These are phyloP conservation scores for Huntiella abstrusa DNA, from an alignment of 2,329 filamentous ascomycete genomes.

Conservation along the genomic window DNA sequence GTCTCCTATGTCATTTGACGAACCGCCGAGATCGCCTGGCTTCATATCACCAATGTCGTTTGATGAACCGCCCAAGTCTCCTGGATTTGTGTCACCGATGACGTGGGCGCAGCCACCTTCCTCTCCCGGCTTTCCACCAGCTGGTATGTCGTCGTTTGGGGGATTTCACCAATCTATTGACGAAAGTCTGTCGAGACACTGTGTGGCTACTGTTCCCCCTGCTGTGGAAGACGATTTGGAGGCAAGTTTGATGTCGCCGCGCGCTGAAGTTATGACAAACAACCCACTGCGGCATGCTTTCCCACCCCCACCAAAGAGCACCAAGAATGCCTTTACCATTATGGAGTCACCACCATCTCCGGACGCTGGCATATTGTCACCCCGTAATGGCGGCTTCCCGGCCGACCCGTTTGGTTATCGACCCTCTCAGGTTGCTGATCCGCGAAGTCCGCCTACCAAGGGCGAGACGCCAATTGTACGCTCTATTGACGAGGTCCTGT, in stretches of 20 bases:
- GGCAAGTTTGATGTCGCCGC: slow-evolving; percentile 48
- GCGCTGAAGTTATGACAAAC: slow-evolving; percentile 52
- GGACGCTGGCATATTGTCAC: slow-evolving; percentile 34
- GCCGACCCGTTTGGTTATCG: slow-evolving; percentile 30
- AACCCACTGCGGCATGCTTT: slow-evolving; percentile 36
- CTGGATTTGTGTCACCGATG: slow-evolving; percentile 6
- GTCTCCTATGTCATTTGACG: too few relatives aligned
- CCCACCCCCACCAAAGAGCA: neutral
- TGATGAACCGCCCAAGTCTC: too few relatives aligned
- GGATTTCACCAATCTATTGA: slow-evolving; percentile 3
- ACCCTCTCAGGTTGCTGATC: slow-evolving; percentile 38
- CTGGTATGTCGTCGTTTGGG: neutral
- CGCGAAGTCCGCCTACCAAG: slow-evolving; percentile 54
- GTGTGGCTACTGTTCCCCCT: slow-evolving; percentile 16
- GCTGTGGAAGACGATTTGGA: slow-evolving; percentile 15
- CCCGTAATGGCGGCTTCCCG: slow-evolving; percentile 31
- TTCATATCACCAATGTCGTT: too few relatives aligned
- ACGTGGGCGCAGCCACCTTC: slow-evolving; percentile 22
- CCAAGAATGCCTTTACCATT: slow-evolving; percentile 30
- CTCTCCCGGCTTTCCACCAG: slow-evolving; percentile 23
- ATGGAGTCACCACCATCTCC: slow-evolving; percentile 33
- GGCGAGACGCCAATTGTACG: slow-evolving; percentile 58
- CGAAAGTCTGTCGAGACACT: neutral
- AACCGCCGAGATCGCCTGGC: too few relatives aligned
- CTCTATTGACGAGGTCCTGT: slow-evolving; percentile 62